Evolutionary conservation across 176 grass and related monocot species (phyloP).

Genomic region (Aegilops bicornis): DNA sequence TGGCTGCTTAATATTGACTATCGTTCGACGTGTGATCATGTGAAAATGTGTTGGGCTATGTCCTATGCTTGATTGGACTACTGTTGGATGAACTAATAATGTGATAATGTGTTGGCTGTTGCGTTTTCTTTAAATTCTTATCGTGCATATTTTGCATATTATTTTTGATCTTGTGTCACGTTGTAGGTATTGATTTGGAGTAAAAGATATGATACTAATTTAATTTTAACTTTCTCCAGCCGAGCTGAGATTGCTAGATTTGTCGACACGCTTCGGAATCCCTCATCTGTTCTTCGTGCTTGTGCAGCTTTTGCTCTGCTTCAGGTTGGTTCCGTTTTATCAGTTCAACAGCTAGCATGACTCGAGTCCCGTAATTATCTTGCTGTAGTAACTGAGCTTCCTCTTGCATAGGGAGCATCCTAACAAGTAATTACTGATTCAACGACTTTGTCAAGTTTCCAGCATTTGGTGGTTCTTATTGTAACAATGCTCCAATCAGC

Average conservation of each 20-base stretch:
- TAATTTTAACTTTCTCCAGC: constrained; percentile 48
- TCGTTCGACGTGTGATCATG: neutral
- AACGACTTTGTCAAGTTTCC: neutral
- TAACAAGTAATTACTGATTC: neutral
- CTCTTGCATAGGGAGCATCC: neutral
- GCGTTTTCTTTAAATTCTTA: neutral
- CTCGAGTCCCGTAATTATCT: neutral
- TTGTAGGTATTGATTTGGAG: constrained; percentile 14
- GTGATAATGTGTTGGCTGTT: neutral
- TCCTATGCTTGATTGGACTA: neutral
- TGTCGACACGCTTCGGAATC: constrained; percentile 84
- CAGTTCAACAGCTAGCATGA: neutral
- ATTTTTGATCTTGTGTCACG: neutral
- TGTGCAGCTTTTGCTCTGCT: constrained; percentile 99
- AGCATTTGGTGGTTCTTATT: neutral
- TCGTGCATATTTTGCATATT: constrained; percentile 23
- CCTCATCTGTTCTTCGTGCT: constrained; percentile 76
- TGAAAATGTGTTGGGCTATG: neutral
- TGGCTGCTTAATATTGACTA: neutral
- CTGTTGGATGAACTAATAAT: neutral
- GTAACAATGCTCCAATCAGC: neutral
- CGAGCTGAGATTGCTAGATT: constrained; percentile 90
- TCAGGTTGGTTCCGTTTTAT: constrained; percentile 62
- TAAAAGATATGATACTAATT: constrained; percentile 19
- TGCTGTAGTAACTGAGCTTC: neutral